Evolutionary conservation across 768 basidiomycete species (phyloP), one percentile per base, ranked within the genome.

Genomic region (Lactarius hatsudake): DNA sequence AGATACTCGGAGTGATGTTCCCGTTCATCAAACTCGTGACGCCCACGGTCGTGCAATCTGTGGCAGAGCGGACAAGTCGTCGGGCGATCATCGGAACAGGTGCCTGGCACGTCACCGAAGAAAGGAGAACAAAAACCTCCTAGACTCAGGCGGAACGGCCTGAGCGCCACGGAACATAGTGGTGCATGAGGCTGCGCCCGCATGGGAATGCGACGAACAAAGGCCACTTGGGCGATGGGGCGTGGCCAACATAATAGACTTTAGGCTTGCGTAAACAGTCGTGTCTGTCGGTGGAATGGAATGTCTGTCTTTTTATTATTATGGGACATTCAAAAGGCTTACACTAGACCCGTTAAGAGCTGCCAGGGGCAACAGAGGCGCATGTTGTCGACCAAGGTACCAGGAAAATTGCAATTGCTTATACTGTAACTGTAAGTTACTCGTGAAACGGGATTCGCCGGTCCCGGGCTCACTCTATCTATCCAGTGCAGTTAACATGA

Each of bases 261-360:
- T 34, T 61, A 43, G 17, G 53, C 64, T 65, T 58, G 53, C 38
- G 36, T 65, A 59, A 65, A 42, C 58, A 61, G 3, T 42, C 64
- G 64, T 32, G 40, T 56, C 38, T 40, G 53, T 55, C 64, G 59
- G 64, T 12, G 51, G 23, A 26, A 40, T 18, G 42, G 32, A 5
- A 5, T 26, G 15, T 40, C 13, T 23, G 26, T 28, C 26, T 9
- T 28, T 34, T 17, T 20, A 32, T 34, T 51, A 32, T 20, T n/a
- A 13, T 32, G 51, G 23, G 51, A 53, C 51, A 53, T 23, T 10
- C 20, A 9, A n/a, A 40, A 2, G 20, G 12, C 10, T n/a, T 2
- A 7, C 32, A 32, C 61, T 62, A 51, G 61, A 28, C 61, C 61
- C 32, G 23, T 38, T 62, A 51, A 17, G 48, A 53, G 23, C 23